Evolutionary conservation across 1,284 basidiomycete genomes (phyloP).

Genomic region (Inonotus obliquus): DNA sequence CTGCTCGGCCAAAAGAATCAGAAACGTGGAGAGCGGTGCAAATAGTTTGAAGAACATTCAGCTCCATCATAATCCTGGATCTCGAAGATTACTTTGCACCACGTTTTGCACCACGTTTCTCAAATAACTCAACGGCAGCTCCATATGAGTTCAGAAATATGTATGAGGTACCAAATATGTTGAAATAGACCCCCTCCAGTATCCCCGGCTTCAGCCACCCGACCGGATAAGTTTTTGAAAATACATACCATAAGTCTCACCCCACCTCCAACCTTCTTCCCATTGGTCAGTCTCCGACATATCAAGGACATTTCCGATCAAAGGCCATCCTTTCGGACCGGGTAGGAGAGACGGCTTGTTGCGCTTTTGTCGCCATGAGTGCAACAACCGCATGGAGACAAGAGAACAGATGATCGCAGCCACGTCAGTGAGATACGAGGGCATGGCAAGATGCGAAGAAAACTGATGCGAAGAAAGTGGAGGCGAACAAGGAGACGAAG

Average conservation of each 20-base stretch:
- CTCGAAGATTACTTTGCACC: slow-evolving; percentile 70
- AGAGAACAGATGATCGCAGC: not conserved
- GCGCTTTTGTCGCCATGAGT: not conserved
- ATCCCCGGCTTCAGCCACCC: slow-evolving; percentile 34
- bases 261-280: slow-evolving; percentile 18
- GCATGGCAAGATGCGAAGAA: not conserved
- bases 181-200: slow-evolving; percentile 42
- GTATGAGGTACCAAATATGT: slow-evolving; percentile 20
- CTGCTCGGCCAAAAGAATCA: not conserved
- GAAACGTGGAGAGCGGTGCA: no score
- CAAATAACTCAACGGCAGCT: slow-evolving; percentile 22
- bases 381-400: not conserved
- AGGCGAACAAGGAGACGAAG: not conserved
- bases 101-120: slow-evolving; percentile 37
- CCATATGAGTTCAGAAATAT: slow-evolving; percentile 23
- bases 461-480: no score
- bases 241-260: slow-evolving; percentile 19
- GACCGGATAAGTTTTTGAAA: slow-evolving; percentile 34
- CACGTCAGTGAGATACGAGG: not conserved
- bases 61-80: slow-evolving; percentile 46
- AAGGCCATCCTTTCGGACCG: slow-evolving; percentile 18
- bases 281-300: slow-evolving; percentile 18
- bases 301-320: slow-evolving; percentile 20
- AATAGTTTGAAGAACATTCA: slow-evolving; percentile 26
- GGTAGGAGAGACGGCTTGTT: not conserved